Base-by-base conservation (phyloP, 1,139 yeast genomes). In the Pichia sp. region DNA sequence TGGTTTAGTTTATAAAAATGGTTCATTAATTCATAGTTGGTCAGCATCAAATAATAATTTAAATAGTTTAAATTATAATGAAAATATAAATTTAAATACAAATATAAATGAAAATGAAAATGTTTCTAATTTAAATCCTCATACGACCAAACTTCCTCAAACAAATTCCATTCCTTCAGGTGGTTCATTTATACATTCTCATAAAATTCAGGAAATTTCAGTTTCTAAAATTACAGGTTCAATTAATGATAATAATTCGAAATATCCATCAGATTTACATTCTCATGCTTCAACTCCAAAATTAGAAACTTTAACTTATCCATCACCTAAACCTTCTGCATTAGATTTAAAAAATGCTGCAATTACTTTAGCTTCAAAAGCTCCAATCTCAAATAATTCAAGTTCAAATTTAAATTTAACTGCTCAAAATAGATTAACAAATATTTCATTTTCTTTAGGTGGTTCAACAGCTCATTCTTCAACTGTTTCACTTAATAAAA, bases 401-500 rank as follows among this genome's bases (percentile, higher is more conserved):
- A 24, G 16, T 11, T 32, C 41, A 29, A 46, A 24, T 22, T 24
- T 43, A 10, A 48, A 46, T 32, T 33, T 48, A 20, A 48, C 51
- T 12, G 51, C 51, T n/a, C 50, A 43, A 37, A 32, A 40, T 4
- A 41, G 51, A 20, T 40, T 50, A n/a, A 47, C 47, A 10, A 49
- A 47, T 32, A 50, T 49, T n/a, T 47, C 51, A 5, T 44, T 44
- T 27, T 44, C 50, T 5, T 31, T 48, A 8, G 51, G 51, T 33
- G 51, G 51, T 25, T 30, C 42, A 8, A 42, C 47, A 12, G 51
- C 47, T 22, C 51, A 48, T 39, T 43, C 51, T n/a, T 48, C 51
- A 22, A 25, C 31, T 10, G 39, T 37, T 20, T 40, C 44, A 12
- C 42, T 46, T 28, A 39, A 35, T 23, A 46, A 50, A 20, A 34